A percentile compares a stretch with the other conserved stretches of the same genome.
Conservation (phyloP, 129 eudicot species). For the Lactuca saligna region DNA sequence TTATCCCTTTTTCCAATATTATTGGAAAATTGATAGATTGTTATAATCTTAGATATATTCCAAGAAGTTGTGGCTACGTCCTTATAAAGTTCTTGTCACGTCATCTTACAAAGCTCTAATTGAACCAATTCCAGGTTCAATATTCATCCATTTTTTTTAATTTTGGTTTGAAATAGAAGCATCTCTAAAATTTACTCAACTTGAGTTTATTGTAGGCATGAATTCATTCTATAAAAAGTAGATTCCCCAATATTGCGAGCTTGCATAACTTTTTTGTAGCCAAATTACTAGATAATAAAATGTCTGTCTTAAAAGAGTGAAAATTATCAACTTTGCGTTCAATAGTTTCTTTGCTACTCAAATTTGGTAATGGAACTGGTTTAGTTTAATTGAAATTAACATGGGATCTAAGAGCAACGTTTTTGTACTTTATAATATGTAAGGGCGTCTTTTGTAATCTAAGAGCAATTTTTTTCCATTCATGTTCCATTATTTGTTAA, state of each 20-base stretch:
- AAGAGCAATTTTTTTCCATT: too few relatives aligned
- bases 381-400: too few relatives aligned
- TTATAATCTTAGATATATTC: slow-evolving; percentile 74
- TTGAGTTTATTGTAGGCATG: slow-evolving; percentile 63
- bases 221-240: slow-evolving; percentile 94
- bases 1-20: slow-evolving; percentile 2
- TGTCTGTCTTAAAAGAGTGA: too few relatives aligned
- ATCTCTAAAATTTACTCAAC: slow-evolving; percentile 8
- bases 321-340: slow-evolving; percentile 11
- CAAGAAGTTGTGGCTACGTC: slow-evolving; percentile 99
- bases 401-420: too few relatives aligned
- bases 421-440: too few relatives aligned
- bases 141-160: neutral
- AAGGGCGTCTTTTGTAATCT: too few relatives aligned
- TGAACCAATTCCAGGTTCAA: slow-evolving; percentile 90
- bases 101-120: slow-evolving; percentile 97
- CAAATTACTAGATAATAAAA: slow-evolving; percentile 73
- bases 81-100: slow-evolving; percentile 97
- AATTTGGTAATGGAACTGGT: too few relatives aligned
- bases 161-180: neutral
- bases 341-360: too few relatives aligned
- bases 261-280: slow-evolving; percentile 88
- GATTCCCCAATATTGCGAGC: slow-evolving; percentile 75
- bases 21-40: slow-evolving; percentile 10
- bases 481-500: too few relatives aligned